These are phyloP conservation scores for Geoglossum cookeanum DNA, from an alignment of 2,329 filamentous ascomycete genomes.

Conservation along the genomic window DNA sequence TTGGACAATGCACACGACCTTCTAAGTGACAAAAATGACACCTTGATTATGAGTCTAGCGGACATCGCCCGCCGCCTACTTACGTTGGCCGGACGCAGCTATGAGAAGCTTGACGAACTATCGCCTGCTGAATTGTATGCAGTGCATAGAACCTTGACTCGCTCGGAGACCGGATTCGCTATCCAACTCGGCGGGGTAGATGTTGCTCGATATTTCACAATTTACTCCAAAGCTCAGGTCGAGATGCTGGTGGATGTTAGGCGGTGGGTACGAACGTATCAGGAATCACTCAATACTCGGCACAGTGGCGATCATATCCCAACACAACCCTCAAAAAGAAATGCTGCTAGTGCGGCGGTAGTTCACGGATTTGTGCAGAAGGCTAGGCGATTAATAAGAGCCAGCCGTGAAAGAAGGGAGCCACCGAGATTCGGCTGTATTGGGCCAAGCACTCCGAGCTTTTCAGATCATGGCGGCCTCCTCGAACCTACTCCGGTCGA, in stretches of 20 bases:
- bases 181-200: slow-evolving; percentile 30
- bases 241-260: slow-evolving; percentile 31
- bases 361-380: slow-evolving; percentile 24
- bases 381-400: slow-evolving; percentile 19
- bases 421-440: slow-evolving; percentile 17
- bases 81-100: slow-evolving; percentile 13
- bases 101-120: slow-evolving; percentile 18
- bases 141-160: slow-evolving; percentile 43
- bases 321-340: no score
- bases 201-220: slow-evolving; percentile 39
- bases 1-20: slow-evolving; percentile 30
- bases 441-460: slow-evolving; percentile 9
- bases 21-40: slow-evolving; percentile 24
- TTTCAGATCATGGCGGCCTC: not conserved
- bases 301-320: no score
- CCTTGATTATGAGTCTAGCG: slow-evolving; percentile 27
- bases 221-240: slow-evolving; percentile 38
- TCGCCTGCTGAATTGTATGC: slow-evolving; percentile 41
- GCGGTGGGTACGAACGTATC: slow-evolving; percentile 33
- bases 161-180: slow-evolving; percentile 42
- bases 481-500: not conserved
- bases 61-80: slow-evolving; percentile 25
- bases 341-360: no score
- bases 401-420: slow-evolving; percentile 22
- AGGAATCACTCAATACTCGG: slow-evolving; percentile 23